These are phyloP conservation scores for Leccinum variicolor DNA, from an alignment of 768 basidiomycete genomes.

Conservation along the genomic window DNA sequence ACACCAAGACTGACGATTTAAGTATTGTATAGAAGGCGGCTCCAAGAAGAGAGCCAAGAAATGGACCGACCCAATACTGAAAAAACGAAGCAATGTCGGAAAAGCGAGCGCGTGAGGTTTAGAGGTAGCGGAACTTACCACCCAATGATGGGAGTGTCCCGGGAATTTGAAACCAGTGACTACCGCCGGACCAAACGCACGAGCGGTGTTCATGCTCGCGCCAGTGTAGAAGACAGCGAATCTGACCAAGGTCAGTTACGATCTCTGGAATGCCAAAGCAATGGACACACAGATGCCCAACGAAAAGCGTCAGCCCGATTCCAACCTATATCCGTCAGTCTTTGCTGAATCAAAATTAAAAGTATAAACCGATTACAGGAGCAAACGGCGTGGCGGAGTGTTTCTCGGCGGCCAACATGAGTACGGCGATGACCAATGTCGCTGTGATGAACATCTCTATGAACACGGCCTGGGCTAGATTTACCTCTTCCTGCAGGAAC, in stretches of 20 bases:
- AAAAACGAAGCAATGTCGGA: constrained; percentile 5
- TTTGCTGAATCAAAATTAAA: neutral
- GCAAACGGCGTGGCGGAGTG: constrained; percentile 64
- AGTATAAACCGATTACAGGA: constrained; percentile 40
- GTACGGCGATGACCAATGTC: constrained; percentile 56
- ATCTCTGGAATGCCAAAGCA: neutral
- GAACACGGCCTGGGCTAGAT: constrained; percentile 57
- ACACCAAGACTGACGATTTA: constrained; percentile 41
- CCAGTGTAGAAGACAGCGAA: constrained; percentile 63
- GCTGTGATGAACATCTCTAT: constrained; percentile 72
- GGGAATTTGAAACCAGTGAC: constrained; percentile 49
- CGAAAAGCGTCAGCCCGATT: constrained; percentile 63
- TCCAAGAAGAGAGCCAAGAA: constrained; percentile 60
- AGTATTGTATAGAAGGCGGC: constrained; percentile 54
- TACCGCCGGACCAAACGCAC: constrained; percentile 68
- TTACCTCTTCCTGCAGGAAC: constrained; percentile 43
- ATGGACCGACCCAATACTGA: constrained; percentile 72
- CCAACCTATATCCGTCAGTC: constrained; percentile 43
- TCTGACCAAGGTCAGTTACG: constrained; percentile 27
- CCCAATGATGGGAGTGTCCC: constrained; percentile 51
- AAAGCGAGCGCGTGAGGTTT: neutral
- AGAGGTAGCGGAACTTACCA: constrained; percentile 39
- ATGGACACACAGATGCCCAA: constrained; percentile 51
- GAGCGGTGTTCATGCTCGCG: constrained; percentile 65
- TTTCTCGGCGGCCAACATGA: constrained; percentile 74